These are phyloP conservation scores for Pulicaria dysenterica DNA, from an alignment of 129 eudicot genomes.

Conservation along the genomic window DNA sequence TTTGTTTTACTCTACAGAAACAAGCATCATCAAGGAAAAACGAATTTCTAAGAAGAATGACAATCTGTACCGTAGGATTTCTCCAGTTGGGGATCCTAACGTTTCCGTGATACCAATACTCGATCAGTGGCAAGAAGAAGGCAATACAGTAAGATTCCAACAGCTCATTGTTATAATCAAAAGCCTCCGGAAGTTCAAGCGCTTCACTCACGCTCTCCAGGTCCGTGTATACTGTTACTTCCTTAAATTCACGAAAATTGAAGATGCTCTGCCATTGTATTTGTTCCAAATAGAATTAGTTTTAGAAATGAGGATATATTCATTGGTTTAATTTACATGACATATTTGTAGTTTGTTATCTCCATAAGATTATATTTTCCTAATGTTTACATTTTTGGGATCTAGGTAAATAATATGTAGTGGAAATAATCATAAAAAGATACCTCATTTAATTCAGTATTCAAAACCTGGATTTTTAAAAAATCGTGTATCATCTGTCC, in stretches of 20 bases:
- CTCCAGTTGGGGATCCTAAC: slow-evolving; percentile 37
- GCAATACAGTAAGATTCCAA: slow-evolving; percentile 14
- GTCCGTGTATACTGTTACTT: slow-evolving; percentile 26
- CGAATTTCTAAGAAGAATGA: slow-evolving; percentile 20
- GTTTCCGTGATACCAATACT: slow-evolving; percentile 46
- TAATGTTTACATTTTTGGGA: background rate
- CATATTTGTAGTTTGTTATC: no score
- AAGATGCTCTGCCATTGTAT: no score
- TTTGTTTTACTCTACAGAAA: slow-evolving; percentile 30
- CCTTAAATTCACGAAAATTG: background rate
- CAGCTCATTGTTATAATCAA: slow-evolving; percentile 39
- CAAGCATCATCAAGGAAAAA: slow-evolving; percentile 17
- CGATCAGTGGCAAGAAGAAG: slow-evolving; percentile 52
- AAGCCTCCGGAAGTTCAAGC: slow-evolving; percentile 44
- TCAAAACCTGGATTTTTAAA: no score
- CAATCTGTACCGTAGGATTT: slow-evolving; percentile 40
- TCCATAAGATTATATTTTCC: background rate
- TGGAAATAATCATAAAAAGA: no score
- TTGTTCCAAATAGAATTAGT: no score
- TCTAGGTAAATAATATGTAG: no score
- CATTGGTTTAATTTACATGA: no score
- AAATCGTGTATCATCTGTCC: background rate
- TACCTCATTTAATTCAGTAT: no score
- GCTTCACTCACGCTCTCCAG: slow-evolving; percentile 52
- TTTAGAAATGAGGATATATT: no score